Evolutionary conservation across 495 filamentous ascomycete genomes (phyloP).

Genomic region (Penicillium riverlandense): DNA sequence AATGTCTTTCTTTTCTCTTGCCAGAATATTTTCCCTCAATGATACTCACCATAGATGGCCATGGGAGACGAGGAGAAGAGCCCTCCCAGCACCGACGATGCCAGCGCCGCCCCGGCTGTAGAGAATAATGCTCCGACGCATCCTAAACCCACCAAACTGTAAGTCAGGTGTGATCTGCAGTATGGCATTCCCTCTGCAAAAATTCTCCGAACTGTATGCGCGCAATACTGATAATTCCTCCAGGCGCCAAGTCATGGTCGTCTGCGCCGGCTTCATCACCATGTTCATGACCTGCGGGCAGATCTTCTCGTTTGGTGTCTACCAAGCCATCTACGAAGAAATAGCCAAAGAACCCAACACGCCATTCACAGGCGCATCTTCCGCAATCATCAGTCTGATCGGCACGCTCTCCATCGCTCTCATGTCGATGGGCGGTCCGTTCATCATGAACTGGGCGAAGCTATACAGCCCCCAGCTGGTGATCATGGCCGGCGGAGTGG

Average conservation of each 20-base stretch:
- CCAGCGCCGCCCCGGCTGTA: background rate
- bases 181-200: background rate
- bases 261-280: slow-evolving; percentile 26
- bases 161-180: background rate
- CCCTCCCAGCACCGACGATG: background rate
- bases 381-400: slow-evolving; percentile 35
- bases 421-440: slow-evolving; percentile 40
- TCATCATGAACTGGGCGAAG: slow-evolving; percentile 32
- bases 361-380: slow-evolving; percentile 30
- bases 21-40: too few relatives aligned
- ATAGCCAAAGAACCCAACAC: slow-evolving; percentile 19
- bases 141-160: slow-evolving; percentile 7
- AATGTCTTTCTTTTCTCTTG: too few relatives aligned
- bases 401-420: slow-evolving; percentile 35
- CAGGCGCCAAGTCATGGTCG: slow-evolving; percentile 16
- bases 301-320: slow-evolving; percentile 39
- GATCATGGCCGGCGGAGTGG: slow-evolving; percentile 24
- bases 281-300: slow-evolving; percentile 37
- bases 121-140: background rate
- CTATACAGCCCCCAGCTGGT: slow-evolving; percentile 28
- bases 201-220: background rate
- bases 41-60: background rate
- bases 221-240: background rate
- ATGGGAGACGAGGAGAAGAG: slow-evolving; percentile 1
- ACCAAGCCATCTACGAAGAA: slow-evolving; percentile 38